A percentile compares a stretch with the other conserved stretches of the same genome.
Conservation (phyloP, 2,329 filamentous ascomycete genomes). For the Lomentospora prolificans region DNA sequence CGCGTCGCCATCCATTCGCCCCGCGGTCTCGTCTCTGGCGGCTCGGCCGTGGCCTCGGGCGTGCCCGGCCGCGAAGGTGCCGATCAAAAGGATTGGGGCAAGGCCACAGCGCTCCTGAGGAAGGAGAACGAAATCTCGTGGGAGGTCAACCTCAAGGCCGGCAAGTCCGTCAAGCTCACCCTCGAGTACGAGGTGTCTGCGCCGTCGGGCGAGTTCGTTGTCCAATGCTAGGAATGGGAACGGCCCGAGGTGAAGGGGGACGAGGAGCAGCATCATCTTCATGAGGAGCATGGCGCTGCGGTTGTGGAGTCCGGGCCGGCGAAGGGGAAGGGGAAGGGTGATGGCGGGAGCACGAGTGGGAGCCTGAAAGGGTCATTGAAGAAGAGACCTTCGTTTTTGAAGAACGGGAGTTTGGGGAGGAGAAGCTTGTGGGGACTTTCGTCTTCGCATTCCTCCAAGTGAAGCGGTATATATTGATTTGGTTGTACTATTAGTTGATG, state of each 20-base stretch:
- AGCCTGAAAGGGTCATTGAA: slow-evolving; percentile 2
- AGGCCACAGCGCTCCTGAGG: slow-evolving; percentile 40
- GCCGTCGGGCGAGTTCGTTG: slow-evolving; percentile 38
- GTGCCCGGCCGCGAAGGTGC: slow-evolving; percentile 18
- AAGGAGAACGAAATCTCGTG: slow-evolving; percentile 50
- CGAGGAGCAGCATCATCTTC: not conserved
- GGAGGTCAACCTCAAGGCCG: slow-evolving; percentile 47
- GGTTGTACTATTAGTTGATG: not conserved
- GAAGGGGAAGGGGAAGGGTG: not conserved
- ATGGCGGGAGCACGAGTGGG: not conserved
- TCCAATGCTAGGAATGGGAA: slow-evolving; percentile 14
- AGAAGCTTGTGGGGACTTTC: not conserved
- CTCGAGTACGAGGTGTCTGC: slow-evolving; percentile 53
- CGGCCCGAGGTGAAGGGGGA: slow-evolving; percentile 1
- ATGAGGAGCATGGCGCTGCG: slow-evolving; percentile 6
- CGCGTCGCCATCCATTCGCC: slow-evolving; percentile 41
- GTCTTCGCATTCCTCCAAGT: not conserved
- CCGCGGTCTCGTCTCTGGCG: slow-evolving; percentile 31
- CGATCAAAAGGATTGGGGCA: slow-evolving; percentile 39
- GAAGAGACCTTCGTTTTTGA: not conserved
- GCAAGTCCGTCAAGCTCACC: slow-evolving; percentile 43
- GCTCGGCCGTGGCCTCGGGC: slow-evolving; percentile 27
- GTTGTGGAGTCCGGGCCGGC: not conserved
- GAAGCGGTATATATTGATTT: not conserved
- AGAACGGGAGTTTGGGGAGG: slow-evolving; percentile 3